Evolutionary conservation across 2,329 filamentous ascomycete species (phyloP).

Genomic region (Penicillium expansum): DNA sequence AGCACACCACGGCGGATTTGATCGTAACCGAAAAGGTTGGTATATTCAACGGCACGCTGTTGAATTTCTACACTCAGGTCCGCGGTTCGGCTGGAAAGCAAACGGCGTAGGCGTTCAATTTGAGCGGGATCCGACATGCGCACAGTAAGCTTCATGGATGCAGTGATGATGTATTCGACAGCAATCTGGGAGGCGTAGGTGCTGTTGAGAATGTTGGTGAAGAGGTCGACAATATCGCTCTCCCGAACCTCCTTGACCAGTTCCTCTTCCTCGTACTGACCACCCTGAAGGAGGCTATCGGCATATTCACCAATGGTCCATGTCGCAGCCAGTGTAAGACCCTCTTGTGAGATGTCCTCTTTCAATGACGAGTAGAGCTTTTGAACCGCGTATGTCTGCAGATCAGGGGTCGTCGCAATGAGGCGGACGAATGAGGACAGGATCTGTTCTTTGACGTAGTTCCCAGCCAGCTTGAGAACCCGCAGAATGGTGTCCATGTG

Average conservation of each 20-base stretch:
- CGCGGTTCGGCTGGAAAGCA: conserved; percentile 74
- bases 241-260: conserved; percentile 79
- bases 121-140: conserved; percentile 80
- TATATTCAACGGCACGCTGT: conserved; percentile 91
- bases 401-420: conserved; percentile 87
- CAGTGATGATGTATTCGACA: conserved; percentile 93
- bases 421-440: conserved; percentile 93
- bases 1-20: conserved; percentile 83
- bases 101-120: conserved; percentile 75
- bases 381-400: conserved; percentile 94
- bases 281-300: conserved; percentile 81
- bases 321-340: conserved; percentile 83
- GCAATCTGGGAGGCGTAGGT: conserved; percentile 88
- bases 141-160: conserved; percentile 91
- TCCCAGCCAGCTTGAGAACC: conserved; percentile 87
- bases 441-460: conserved; percentile 97
- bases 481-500: conserved; percentile 97
- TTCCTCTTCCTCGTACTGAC: conserved; percentile 92
- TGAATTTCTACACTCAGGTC: conserved; percentile 95
- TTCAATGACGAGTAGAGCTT: conserved; percentile 89
- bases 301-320: conserved; percentile 99
- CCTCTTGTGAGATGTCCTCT: conserved; percentile 97
- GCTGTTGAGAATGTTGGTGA: conserved; percentile 87
- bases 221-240: conserved; percentile 88
- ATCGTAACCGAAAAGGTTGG: conserved; percentile 89